phyloP scores from a whole-genome alignment of 768 basidiomycete genomes.

The Exidia glandulosa region DNA sequence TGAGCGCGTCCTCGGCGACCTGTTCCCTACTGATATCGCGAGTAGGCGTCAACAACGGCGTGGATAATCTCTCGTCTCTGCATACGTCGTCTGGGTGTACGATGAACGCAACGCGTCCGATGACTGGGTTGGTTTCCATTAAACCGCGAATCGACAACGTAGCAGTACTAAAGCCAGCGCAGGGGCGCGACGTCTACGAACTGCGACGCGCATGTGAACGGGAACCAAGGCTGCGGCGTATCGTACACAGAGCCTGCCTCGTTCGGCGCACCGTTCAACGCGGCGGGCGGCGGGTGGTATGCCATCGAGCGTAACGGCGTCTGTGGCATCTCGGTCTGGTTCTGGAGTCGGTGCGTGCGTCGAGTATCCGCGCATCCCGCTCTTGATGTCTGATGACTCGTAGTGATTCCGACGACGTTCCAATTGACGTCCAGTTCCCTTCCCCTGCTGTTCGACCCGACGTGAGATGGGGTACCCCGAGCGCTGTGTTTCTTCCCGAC shows the following conservation, averaged over 20 bases:
- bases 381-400: constrained; percentile 16
- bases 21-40: not conserved
- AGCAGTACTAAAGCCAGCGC: not conserved
- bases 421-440: constrained; percentile 25
- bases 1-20: constrained; percentile 5
- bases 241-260: constrained; percentile 19
- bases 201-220: constrained; percentile 40
- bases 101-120: constrained; percentile 29
- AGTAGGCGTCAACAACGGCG: constrained; percentile 39
- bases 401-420: constrained; percentile 28
- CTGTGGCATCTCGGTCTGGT: constrained; percentile 48
- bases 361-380: not conserved
- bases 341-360: constrained; percentile 26
- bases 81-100: constrained; percentile 42
- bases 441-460: constrained; percentile 4
- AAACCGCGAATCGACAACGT: not conserved
- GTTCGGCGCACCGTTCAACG: constrained; percentile 40
- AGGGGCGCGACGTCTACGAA: constrained; percentile 31
- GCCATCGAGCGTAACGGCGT: constrained; percentile 32
- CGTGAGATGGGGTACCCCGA: constrained; percentile 33
- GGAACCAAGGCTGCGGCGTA: constrained; percentile 54
- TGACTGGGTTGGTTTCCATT: constrained; percentile 33
- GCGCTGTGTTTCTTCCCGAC: constrained; percentile 35
- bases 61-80: constrained; percentile 38
- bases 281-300: constrained; percentile 48